Conservation (phyloP, 2,329 filamentous ascomycete genomes). For the Biscogniauxia sp. region DNA sequence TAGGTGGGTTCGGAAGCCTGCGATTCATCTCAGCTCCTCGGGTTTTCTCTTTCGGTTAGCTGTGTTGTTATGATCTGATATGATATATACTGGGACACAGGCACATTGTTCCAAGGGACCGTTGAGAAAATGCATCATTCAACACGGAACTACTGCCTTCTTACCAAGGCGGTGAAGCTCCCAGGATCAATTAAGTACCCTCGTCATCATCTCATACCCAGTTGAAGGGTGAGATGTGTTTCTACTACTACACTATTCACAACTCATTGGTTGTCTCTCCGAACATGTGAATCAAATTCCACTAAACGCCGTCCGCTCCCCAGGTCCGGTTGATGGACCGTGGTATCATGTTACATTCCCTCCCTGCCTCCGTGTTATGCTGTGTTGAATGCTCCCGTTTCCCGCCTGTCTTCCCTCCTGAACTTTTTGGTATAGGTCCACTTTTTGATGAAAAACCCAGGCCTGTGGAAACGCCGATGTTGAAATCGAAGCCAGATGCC, state of each 20-base stretch:
- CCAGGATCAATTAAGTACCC: slow-evolving; percentile 5
- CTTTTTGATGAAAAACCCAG: slow-evolving; percentile 28
- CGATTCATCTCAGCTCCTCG: no score
- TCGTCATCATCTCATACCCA: slow-evolving; percentile 23
- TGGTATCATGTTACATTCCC: slow-evolving; percentile 34
- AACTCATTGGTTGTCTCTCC: slow-evolving; percentile 23
- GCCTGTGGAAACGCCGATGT: slow-evolving; percentile 52
- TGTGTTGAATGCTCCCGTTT: slow-evolving; percentile 36
- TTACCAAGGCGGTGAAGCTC: neutral
- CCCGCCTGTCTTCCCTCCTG: slow-evolving; percentile 30
- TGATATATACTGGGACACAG: neutral
- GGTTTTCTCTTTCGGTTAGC: no score
- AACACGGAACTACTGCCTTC: neutral
- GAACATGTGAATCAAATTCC: slow-evolving; percentile 29
- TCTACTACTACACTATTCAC: slow-evolving; percentile 28
- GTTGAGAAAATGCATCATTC: neutral
- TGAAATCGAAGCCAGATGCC: slow-evolving; percentile 51
- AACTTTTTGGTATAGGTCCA: slow-evolving; percentile 34
- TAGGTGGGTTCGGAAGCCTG: no score
- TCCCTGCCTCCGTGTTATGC: slow-evolving; percentile 32
- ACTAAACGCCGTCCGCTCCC: slow-evolving; percentile 32
- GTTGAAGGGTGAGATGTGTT: slow-evolving; percentile 28
- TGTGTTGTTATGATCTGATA: neutral
- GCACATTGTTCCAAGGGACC: neutral
- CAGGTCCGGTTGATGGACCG: slow-evolving; percentile 36